phyloP scores from a whole-genome alignment of 441 rosid genomes.

The Croton setiger region DNA sequence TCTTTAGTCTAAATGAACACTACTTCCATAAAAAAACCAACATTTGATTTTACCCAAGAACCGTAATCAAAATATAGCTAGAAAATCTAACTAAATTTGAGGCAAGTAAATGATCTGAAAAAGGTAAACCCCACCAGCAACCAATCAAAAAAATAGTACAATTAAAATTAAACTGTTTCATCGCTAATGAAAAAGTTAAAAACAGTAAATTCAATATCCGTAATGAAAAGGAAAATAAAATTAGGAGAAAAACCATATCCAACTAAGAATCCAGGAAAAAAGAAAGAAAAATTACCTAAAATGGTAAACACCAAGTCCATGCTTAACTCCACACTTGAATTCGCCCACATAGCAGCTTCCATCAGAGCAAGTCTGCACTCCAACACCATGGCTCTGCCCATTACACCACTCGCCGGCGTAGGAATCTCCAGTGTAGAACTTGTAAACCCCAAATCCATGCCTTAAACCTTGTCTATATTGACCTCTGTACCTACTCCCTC shows the following conservation, averaged over 20 bases:
- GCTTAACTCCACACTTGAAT: constrained; percentile 80
- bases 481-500: constrained; percentile 88
- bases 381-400: constrained; percentile 89
- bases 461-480: constrained; percentile 74
- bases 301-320: constrained; percentile 84
- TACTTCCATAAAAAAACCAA: background rate
- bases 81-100: background rate
- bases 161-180: background rate
- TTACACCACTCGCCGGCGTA: constrained; percentile 87
- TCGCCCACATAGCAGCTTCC: constrained; percentile 76
- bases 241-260: no score
- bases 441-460: constrained; percentile 73
- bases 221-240: background rate
- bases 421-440: constrained; percentile 83
- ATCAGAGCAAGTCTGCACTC: constrained; percentile 80
- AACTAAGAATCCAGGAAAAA: no score
- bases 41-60: background rate
- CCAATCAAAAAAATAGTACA: constrained; percentile 1
- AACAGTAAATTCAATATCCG: background rate
- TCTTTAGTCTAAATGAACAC: constrained; percentile 5
- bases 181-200: background rate
- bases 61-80: background rate
- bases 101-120: background rate
- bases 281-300: constrained; percentile 29
- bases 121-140: constrained; percentile 2